Conservation (phyloP, 2,329 filamentous ascomycete species). For the Alternaria triticina region DNA sequence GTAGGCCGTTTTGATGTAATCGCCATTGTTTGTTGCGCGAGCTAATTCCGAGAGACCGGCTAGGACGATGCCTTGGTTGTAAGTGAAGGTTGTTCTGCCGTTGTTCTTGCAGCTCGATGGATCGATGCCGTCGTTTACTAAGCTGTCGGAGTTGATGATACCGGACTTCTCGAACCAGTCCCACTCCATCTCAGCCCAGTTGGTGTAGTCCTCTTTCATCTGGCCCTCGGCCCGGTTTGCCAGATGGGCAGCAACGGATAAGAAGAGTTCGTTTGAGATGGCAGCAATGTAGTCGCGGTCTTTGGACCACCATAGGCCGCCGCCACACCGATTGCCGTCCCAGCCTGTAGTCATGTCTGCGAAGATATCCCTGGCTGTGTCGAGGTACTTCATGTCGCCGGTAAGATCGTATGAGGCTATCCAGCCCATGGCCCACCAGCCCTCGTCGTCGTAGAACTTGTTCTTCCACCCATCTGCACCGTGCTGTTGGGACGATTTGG, state of each 20-base stretch:
- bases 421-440: slow-evolving; percentile 69
- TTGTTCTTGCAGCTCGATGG: slow-evolving; percentile 59
- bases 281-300: slow-evolving; percentile 60
- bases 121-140: slow-evolving; percentile 63
- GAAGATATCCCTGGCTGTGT: slow-evolving; percentile 61
- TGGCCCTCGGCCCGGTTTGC: slow-evolving; percentile 55
- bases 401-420: slow-evolving; percentile 65
- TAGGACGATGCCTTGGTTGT: slow-evolving; percentile 66
- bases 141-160: slow-evolving; percentile 59
- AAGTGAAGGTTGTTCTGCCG: slow-evolving; percentile 58
- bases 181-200: slow-evolving; percentile 61
- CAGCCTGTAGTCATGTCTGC: slow-evolving; percentile 62
- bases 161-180: slow-evolving; percentile 59
- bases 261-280: slow-evolving; percentile 65
- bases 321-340: slow-evolving; percentile 51
- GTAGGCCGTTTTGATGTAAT: slow-evolving; percentile 31
- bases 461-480: slow-evolving; percentile 54
- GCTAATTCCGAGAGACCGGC: slow-evolving; percentile 62
- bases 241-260: slow-evolving; percentile 61
- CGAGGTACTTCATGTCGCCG: slow-evolving; percentile 59
- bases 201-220: slow-evolving; percentile 52
- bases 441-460: slow-evolving; percentile 65
- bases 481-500: slow-evolving; percentile 36
- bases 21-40: slow-evolving; percentile 49
- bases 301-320: slow-evolving; percentile 65